phyloP scores from a whole-genome alignment of 2,329 filamentous ascomycete genomes.

The Shiraia sp. region DNA sequence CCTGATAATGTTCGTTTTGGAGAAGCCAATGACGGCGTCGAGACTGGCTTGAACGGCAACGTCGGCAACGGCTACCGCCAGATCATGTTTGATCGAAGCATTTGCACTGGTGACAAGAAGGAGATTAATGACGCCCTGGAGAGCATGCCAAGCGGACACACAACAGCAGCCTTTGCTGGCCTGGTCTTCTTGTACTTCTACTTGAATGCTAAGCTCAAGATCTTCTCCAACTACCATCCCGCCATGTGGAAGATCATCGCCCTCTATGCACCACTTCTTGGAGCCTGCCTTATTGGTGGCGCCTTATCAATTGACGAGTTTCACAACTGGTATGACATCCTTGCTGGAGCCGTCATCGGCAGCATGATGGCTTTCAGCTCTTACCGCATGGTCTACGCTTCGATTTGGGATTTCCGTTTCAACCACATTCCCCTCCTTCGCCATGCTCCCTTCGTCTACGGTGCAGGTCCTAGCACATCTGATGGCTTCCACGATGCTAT shows the following conservation, averaged over 20 bases:
- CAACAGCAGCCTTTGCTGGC: conserved; percentile 72
- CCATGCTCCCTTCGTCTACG: conserved; percentile 59
- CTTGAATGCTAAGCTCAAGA: conserved; percentile 78
- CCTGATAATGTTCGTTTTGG: conserved; percentile 40
- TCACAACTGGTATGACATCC: conserved; percentile 71
- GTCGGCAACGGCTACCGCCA: conserved; percentile 57
- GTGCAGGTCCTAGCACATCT: conserved; percentile 42
- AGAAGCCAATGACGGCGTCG: conserved; percentile 21
- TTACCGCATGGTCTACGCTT: conserved; percentile 70
- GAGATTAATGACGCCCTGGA: conserved; percentile 72
- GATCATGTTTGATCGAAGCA: conserved; percentile 70
- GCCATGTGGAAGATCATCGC: conserved; percentile 73
- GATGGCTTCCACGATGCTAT: conserved; percentile 57
- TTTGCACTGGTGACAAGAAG: conserved; percentile 68
- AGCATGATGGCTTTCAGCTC: conserved; percentile 66
- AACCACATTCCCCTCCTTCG: conserved; percentile 69
- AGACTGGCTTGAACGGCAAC: conserved; percentile 55
- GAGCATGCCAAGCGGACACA: conserved; percentile 74
- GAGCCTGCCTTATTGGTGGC: conserved; percentile 69
- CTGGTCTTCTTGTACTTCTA: conserved; percentile 73
- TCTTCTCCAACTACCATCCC: conserved; percentile 73
- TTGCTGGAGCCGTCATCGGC: conserved; percentile 68
- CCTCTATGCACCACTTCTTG: conserved; percentile 68
- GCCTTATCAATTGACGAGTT: conserved; percentile 72
- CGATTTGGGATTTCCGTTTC: conserved; percentile 70